These are phyloP conservation scores for Suhomyces bokatorum DNA, from an alignment of 1,139 yeast genomes.

Conservation along the genomic window DNA sequence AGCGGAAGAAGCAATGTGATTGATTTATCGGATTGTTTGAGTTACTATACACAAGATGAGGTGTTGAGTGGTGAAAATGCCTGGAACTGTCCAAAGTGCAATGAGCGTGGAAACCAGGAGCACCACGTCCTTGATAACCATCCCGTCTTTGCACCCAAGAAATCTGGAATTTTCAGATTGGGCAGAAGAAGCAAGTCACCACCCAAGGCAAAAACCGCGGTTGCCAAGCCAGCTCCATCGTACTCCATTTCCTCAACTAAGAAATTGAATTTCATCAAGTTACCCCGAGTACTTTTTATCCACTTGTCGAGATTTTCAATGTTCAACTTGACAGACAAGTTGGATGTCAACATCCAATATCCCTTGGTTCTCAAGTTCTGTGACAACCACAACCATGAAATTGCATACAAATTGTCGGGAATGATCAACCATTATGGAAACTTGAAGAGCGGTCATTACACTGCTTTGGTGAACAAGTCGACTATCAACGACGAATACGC, in stretches of 20 bases:
- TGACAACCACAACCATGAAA: conserved; percentile 41
- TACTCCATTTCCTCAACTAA: conserved; percentile 43
- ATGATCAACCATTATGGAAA: conserved; percentile 72
- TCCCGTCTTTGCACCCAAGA: conserved; percentile 37
- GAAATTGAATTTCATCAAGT: conserved; percentile 56
- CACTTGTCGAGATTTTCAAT: conserved; percentile 63
- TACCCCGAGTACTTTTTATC: conserved; percentile 64
- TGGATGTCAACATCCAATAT: conserved; percentile 53
- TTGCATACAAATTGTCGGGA: conserved; percentile 56
- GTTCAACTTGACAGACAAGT: conserved; percentile 56
- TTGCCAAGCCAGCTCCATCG: conserved; percentile 9
- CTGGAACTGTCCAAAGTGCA: conserved; percentile 77
- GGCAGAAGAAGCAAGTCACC: conserved; percentile 41
- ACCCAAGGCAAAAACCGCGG: conserved; percentile 19
- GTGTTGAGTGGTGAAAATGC: conserved; percentile 69
- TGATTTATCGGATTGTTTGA: conserved; percentile 61
- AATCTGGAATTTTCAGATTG: conserved; percentile 38
- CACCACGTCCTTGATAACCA: conserved; percentile 31
- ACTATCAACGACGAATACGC: conserved; percentile 22
- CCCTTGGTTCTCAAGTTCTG: conserved; percentile 51
- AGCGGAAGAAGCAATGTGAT: conserved; percentile 29
- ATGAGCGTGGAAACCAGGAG: conserved; percentile 13
- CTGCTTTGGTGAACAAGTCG: conserved; percentile 61
- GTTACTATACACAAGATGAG: conserved; percentile 68
- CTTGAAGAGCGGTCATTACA: conserved; percentile 73